A percentile compares a stretch with the other conserved stretches of the same genome.
These are phyloP conservation scores for Chaetoscypha palmicola DNA, from an alignment of 2,329 filamentous ascomycete genomes.

Conservation along the genomic window DNA sequence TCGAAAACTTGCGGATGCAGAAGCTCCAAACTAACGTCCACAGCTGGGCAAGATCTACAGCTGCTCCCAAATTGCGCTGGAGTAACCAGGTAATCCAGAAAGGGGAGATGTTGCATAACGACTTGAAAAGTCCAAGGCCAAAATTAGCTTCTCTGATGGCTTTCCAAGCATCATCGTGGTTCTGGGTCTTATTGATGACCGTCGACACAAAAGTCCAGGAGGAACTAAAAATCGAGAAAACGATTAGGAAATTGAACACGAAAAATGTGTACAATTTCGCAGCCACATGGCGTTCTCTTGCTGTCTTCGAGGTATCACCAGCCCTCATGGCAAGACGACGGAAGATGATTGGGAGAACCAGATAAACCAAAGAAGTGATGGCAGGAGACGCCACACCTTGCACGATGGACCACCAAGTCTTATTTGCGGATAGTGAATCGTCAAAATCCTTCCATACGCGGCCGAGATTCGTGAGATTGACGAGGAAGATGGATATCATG, in stretches of 20 bases:
- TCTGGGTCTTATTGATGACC: slow-evolving; percentile 52
- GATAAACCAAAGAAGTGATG: slow-evolving; percentile 78
- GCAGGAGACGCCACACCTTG: slow-evolving; percentile 90
- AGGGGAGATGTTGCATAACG: slow-evolving; percentile 73
- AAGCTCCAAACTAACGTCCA: slow-evolving; percentile 80
- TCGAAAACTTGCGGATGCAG: slow-evolving; percentile 75
- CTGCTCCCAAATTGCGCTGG: slow-evolving; percentile 86
- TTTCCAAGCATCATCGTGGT: slow-evolving; percentile 56
- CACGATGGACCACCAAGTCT: slow-evolving; percentile 71
- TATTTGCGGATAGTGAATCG: slow-evolving; percentile 52
- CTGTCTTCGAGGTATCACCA: slow-evolving; percentile 87
- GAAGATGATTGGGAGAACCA: slow-evolving; percentile 85
- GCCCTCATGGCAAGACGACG: slow-evolving; percentile 74
- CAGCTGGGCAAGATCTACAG: slow-evolving; percentile 87
- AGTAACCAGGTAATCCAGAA: slow-evolving; percentile 95
- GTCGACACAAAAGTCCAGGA: slow-evolving; percentile 66
- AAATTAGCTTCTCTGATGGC: slow-evolving; percentile 56
- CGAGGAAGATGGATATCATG: slow-evolving; percentile 86
- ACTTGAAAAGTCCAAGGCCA: slow-evolving; percentile 59
- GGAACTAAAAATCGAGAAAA: slow-evolving; percentile 87
- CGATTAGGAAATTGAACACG: slow-evolving; percentile 90
- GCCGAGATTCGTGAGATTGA: slow-evolving; percentile 76
- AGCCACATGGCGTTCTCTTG: slow-evolving; percentile 83
- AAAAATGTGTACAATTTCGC: slow-evolving; percentile 93
- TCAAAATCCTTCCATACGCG: slow-evolving; percentile 73